phyloP scores from a whole-genome alignment of 805 yeast genomes.

The Ogataea polymorpha region DNA sequence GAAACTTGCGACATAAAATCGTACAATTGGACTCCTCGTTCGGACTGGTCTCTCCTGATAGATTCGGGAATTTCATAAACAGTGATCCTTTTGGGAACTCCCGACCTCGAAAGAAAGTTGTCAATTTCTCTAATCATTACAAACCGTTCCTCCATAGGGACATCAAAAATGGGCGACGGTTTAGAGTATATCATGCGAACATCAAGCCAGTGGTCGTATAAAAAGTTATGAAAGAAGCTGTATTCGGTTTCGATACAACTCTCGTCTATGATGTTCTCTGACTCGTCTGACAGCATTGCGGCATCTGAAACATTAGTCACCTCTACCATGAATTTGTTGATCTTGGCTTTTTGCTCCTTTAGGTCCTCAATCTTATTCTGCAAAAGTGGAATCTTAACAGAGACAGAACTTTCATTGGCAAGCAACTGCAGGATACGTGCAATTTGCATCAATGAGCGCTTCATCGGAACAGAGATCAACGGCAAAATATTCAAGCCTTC shows the following conservation, averaged over 20 bases:
- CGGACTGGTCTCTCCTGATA: constrained; percentile 45
- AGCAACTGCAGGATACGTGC: constrained; percentile 84
- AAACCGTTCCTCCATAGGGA: constrained; percentile 18
- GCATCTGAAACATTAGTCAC: constrained; percentile 21
- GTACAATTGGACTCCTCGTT: constrained; percentile 49
- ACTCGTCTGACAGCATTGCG: constrained; percentile 4
- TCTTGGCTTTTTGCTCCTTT: constrained; percentile 35
- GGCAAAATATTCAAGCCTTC: constrained; percentile 44
- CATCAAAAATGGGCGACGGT: constrained; percentile 12
- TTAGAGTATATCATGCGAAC: constrained; percentile 24
- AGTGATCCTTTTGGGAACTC: constrained; percentile 56
- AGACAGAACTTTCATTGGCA: constrained; percentile 73
- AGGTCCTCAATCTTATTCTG: constrained; percentile 40
- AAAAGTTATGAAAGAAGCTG: constrained; percentile 41
- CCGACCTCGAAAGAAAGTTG: constrained; percentile 43
- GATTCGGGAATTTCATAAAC: constrained; percentile 56
- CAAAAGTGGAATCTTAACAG: constrained; percentile 60
- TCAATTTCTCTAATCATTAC: constrained; percentile 44
- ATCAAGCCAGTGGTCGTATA: constrained; percentile 47
- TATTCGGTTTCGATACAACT: constrained; percentile 32
- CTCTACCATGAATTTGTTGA: constrained; percentile 40
- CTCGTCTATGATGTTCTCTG: constrained; percentile 18
- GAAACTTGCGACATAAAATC: constrained; percentile 75
- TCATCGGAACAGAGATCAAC: constrained; percentile 19
- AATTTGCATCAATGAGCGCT: constrained; percentile 70